Conservation (phyloP, 768 basidiomycete species). For the Saitozyma podzolica region DNA sequence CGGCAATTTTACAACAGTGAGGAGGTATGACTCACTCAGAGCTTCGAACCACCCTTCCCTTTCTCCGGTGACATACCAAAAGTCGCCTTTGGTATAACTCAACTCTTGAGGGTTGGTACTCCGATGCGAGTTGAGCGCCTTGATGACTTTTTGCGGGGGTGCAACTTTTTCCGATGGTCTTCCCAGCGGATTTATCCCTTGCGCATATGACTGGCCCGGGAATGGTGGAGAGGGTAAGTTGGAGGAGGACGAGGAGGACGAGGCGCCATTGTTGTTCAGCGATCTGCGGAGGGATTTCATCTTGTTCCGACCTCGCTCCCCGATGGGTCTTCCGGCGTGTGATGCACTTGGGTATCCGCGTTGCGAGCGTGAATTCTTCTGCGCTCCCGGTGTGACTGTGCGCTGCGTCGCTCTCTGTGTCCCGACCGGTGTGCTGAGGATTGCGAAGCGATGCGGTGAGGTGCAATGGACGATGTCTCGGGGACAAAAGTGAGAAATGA, state of each 20-base stretch:
- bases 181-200: constrained; percentile 54
- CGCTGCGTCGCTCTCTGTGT: too few relatives aligned
- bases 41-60: constrained; percentile 83
- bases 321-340: too few relatives aligned
- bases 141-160: constrained; percentile 93
- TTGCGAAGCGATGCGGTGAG: too few relatives aligned
- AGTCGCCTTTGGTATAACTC: constrained; percentile 89
- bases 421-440: too few relatives aligned
- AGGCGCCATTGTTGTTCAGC: constrained; percentile 40
- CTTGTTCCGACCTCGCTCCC: constrained; percentile 1
- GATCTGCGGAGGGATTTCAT: constrained; percentile 49
- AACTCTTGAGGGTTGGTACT: constrained; percentile 79
- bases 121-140: constrained; percentile 68
- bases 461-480: too few relatives aligned
- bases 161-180: constrained; percentile 70
- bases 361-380: too few relatives aligned
- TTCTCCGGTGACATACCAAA: constrained; percentile 91
- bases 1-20: neutral
- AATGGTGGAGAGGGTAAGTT: too few relatives aligned
- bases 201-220: neutral
- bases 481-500: too few relatives aligned
- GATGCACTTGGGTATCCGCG: neutral
- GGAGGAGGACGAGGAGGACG: too few relatives aligned
- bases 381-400: too few relatives aligned
- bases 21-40: constrained; percentile 58